Evolutionary conservation across 208 protist genomes (phyloP), one percentile per base, ranked within the genome.

Genomic region (Crithidia bombi): DNA sequence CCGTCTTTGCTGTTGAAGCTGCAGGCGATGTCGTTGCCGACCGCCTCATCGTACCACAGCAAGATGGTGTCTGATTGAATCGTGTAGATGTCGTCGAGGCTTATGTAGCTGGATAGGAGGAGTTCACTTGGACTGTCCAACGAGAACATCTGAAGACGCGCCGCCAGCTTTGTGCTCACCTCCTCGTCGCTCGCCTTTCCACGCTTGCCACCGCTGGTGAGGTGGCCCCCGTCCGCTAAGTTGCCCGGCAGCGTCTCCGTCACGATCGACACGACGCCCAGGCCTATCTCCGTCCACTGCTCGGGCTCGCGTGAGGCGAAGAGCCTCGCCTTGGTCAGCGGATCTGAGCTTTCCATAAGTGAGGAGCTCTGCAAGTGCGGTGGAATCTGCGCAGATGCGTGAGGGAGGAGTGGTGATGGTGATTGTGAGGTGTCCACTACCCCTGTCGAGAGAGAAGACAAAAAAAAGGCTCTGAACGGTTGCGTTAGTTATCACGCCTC

Each of bases 241-340:
- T 1, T 36, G 23, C 30, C 68, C 50, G 54, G 61, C 35, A 70
- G 35, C 61, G n/a, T 30, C 47, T 67, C 67, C 25, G 30, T 80
- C 17, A 75, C 52, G 30, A 78, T 51, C 0, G 66, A 80, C 3
- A 94, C 89, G 26, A 89, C 61, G 28, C 89, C 89, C 5, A 90
- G 62, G 25, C 85, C 89, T 39, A 94, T 86, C 62, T 90, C 81
- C 19, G 72, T 85, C 83, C 90, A 92, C 56, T 71, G 51, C 26
- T 61, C 74, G 0, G 83, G 62, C 21, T 76, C 77, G 19, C 77
- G 77, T 0, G 64, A 78, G n/a, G 82, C 78, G 81, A 89, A 92
- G 44, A 95, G 78, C 52, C 86, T 89, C 21, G 86, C 90, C 68
- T 92, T 92, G 5, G 90, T 92, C 23, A 90, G 73, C 32, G 78